Evolutionary conservation across 331 rosid species (phyloP).

Genomic region (Malus hybrid): DNA sequence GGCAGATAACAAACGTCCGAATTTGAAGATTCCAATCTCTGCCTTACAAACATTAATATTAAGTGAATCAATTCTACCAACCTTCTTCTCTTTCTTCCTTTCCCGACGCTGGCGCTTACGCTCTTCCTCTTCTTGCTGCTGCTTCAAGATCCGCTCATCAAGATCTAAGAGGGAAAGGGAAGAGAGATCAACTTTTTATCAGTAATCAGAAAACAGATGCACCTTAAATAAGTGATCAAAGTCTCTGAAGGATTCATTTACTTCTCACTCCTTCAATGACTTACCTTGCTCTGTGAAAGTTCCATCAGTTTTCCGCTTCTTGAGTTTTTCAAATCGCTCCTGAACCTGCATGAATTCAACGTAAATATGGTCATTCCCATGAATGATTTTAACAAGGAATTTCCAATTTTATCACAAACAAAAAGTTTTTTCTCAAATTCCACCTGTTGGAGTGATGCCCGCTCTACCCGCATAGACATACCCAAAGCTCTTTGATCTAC

Average conservation of each 20-base stretch:
- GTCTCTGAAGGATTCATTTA: background rate
- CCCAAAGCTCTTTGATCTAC: constrained; percentile 98
- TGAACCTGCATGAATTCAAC: constrained; percentile 52
- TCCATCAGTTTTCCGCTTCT: constrained; percentile 74
- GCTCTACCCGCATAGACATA: constrained; percentile 97
- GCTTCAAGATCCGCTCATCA: constrained; percentile 85
- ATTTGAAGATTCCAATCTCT: background rate
- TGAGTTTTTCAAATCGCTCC: constrained; percentile 78
- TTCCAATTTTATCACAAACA: background rate
- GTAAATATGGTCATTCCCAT: background rate
- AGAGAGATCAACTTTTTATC: background rate
- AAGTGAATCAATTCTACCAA: constrained; percentile 22
- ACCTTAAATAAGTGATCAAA: background rate
- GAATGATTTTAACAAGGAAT: background rate
- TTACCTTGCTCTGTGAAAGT: constrained; percentile 93
- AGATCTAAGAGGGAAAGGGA: constrained; percentile 45
- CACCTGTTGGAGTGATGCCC: constrained; percentile 90
- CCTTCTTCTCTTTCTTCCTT: constrained; percentile 94
- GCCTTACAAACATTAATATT: background rate
- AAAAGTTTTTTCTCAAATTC: background rate
- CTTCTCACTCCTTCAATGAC: background rate
- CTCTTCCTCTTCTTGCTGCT: constrained; percentile 97
- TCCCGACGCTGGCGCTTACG: constrained; percentile 84
- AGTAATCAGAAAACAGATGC: background rate
- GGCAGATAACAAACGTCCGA: background rate